Base-by-base conservation (phyloP, 169 alveolate genomes). In the Babesia microti region DNA sequence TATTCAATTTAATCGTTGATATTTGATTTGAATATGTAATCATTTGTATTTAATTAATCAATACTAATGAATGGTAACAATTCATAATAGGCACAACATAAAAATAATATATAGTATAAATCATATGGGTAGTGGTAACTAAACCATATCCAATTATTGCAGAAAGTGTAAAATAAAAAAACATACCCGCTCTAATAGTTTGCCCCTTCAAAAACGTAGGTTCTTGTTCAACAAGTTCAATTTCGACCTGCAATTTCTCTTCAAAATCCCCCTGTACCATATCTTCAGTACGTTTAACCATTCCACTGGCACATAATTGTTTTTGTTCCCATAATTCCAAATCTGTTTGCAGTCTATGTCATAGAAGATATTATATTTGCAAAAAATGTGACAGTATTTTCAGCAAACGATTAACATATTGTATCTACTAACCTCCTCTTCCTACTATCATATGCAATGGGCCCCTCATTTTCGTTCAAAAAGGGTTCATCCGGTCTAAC, bases 141-240 rank as follows among this genome's bases (percentile, higher is more conserved):
- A 11, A 11, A 30, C 11, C 36, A 30, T 30, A 11, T 30, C 36
- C 11, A 11, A 11, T 11, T 30, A 11, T 11, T 30, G 36, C 4
- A 34, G 12, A 4, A 7, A 7, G 6, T n/a, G 7, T 9, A 0
- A 0, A 7, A 3, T 0, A n/a, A 18, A 6, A 1, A 19, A 15
- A 33, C 57, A 4, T 48, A 59, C 71, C 75, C n/a, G 85, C 68
- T 52, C 86, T 87, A 5, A 94, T 83, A 2, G 98, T 91, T 57
- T 91, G 90, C 3, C 98, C 98, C 36, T 89, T 87, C 11, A 93
- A 83, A 74, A 95, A 95, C 6, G 92, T 85, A 19, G 98, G 94
- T 28, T 88, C 95, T 46, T 79, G 89, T 14, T 91, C 95, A 57
- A 84, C 84, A 34, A 91, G 74, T 59, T 91, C 97, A 12, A 93